A percentile compares a stretch with the other conserved stretches of the same genome.
These are phyloP conservation scores for Anisodus tanguticus DNA, from an alignment of 257 asterid species.

Conservation along the genomic window DNA sequence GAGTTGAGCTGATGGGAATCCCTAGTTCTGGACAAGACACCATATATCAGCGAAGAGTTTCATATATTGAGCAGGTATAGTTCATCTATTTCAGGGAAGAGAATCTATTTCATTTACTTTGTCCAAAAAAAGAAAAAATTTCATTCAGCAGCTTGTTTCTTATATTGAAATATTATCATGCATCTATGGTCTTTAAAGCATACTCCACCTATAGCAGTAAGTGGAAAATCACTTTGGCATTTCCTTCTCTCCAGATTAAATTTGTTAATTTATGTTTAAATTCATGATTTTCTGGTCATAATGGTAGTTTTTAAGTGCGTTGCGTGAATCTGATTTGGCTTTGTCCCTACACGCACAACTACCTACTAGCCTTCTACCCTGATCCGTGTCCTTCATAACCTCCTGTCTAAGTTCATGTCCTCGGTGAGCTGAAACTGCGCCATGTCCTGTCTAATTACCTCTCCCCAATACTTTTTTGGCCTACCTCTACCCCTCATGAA, in stretches of 20 bases:
- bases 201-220: not conserved
- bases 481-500: too few species aligned
- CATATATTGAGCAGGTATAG: conserved; percentile 83
- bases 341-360: not conserved
- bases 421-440: too few species aligned
- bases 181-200: conserved; percentile 21
- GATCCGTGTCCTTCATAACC: too few species aligned
- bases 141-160: not conserved
- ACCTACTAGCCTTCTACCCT: too few species aligned
- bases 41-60: conserved; percentile 68
- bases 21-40: conserved; percentile 63
- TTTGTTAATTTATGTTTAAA: not conserved
- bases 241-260: not conserved
- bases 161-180: not conserved
- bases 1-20: conserved; percentile 84
- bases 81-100: conserved; percentile 2
- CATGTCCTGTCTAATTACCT: too few species aligned
- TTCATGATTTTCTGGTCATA: not conserved
- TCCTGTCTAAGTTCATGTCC: too few species aligned
- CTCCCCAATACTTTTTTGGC: too few species aligned
- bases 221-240: conserved; percentile 22
- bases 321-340: conserved; percentile 18
- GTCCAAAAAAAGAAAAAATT: not conserved
- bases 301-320: not conserved
- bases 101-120: conserved; percentile 26